phyloP scores from a whole-genome alignment of 495 filamentous ascomycete species.

The Tuber magnatum region DNA sequence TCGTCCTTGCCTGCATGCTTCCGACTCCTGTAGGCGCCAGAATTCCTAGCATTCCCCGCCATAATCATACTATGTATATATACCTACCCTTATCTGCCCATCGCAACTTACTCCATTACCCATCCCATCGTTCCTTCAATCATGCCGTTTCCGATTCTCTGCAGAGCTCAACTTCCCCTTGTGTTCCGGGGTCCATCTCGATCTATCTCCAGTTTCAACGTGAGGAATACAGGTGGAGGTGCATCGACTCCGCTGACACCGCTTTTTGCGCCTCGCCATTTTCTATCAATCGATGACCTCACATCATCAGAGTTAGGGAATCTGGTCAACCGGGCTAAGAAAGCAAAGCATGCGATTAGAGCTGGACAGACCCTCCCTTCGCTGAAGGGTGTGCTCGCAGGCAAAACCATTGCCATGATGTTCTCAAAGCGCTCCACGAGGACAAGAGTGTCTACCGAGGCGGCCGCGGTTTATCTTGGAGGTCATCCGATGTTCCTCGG shows the following conservation, averaged over 20 bases:
- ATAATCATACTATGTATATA: too few species aligned
- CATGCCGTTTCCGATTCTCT: neutral
- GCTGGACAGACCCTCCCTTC: conserved; percentile 49
- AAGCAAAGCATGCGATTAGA: conserved; percentile 72
- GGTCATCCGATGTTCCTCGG: conserved; percentile 95
- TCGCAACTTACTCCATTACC: neutral
- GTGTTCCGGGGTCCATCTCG: neutral
- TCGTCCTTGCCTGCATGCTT: too few species aligned
- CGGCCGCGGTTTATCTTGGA: conserved; percentile 70
- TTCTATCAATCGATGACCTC: conserved; percentile 84
- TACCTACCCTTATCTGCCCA: neutral
- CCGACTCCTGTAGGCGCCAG: too few species aligned
- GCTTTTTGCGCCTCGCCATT: conserved; percentile 56
- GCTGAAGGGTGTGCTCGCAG: conserved; percentile 54
- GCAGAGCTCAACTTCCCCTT: neutral
- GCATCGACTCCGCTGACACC: neutral
- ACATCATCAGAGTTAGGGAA: conserved; percentile 67
- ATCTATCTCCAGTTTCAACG: neutral
- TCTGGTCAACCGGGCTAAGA: conserved; percentile 70
- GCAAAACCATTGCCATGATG: conserved; percentile 85
- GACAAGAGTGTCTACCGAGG: conserved; percentile 86
- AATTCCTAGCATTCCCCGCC: too few species aligned
- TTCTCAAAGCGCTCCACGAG: conserved; percentile 92
- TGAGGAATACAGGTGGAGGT: neutral
- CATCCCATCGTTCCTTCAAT: neutral